These are phyloP conservation scores for Amanita pseudoporphyria DNA, from an alignment of 768 basidiomycete species.

Conservation along the genomic window DNA sequence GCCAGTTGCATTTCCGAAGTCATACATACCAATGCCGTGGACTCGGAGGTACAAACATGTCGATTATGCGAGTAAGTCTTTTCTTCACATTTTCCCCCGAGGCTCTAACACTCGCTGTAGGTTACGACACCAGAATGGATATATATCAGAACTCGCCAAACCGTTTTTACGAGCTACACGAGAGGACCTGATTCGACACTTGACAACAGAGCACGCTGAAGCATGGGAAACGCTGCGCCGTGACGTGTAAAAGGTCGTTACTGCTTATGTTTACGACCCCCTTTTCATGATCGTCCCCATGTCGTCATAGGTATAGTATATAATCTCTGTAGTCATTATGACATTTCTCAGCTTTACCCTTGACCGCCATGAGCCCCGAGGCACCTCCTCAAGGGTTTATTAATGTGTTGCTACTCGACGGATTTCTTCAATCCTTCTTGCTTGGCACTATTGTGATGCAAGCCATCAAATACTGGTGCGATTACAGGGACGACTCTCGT, in stretches of 20 bases:
- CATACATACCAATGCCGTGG: slow-evolving; percentile 24
- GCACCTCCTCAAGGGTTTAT: slow-evolving; percentile 16
- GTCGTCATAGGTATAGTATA: not conserved
- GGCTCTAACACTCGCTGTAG: slow-evolving; percentile 16
- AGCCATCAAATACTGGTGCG: slow-evolving; percentile 29
- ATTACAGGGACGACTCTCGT: slow-evolving; percentile 34
- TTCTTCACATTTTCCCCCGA: not conserved
- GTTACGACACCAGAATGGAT: slow-evolving; percentile 23
- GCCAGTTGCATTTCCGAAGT: slow-evolving; percentile 34
- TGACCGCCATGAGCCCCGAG: not conserved
- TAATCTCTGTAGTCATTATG: no score
- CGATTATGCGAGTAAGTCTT: slow-evolving; percentile 42
- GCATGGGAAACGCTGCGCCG: slow-evolving; percentile 37
- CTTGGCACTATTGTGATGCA: slow-evolving; percentile 33
- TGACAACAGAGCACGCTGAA: slow-evolving; percentile 34
- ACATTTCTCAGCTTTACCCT: slow-evolving; percentile 2
- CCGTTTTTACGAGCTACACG: slow-evolving; percentile 27
- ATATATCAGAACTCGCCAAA: slow-evolving; percentile 20
- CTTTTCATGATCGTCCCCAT: not conserved
- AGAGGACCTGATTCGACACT: slow-evolving; percentile 39
- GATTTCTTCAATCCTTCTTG: slow-evolving; percentile 37
- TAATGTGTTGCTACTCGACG: slow-evolving; percentile 35
- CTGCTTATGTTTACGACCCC: not conserved
- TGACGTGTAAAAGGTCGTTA: slow-evolving; percentile 7
- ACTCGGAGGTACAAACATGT: slow-evolving; percentile 27